Evolutionary conservation across 177 flowering plant species (phyloP), one percentile per base, ranked within the genome.

Genomic region (Telopea speciosissima): DNA sequence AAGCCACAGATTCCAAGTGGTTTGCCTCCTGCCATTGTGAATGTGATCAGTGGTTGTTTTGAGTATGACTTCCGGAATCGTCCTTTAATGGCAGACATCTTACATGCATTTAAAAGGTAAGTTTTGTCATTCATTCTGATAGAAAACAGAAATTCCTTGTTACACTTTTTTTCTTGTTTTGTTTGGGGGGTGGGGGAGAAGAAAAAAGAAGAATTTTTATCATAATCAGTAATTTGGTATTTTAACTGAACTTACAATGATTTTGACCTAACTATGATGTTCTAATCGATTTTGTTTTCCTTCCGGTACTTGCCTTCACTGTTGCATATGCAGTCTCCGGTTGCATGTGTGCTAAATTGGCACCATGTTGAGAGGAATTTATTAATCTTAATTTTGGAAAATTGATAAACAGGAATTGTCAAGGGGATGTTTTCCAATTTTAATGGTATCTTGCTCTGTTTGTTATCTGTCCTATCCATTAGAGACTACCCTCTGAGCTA

Each of bases 1-100:
- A 94, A 84, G 69, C 92, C 92, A 62, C 66, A 21, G 24, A 69
- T 94, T 74, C 97, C 97, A 4, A 61, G 73, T 76, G 96, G 93
- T 61, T 86, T 94, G 70, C 98, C 97, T 77, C 84, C 95, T 72
- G 85, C 78, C 19, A 69, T 92, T 62, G 91, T 89, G 77, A 88
- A 86, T 70, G 82, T 90, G 75, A 77, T 94, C 52, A 77, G 69
- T 73, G 93, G 97, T 70, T 94, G 98, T 83, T 94, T 94, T 83
- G 91, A 88, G 77, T 89, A 90, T 84, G 98, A 94, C 80, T 75
- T 90, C 69, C 80, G 97, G 58, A 86, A 78, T 70, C 91, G 97
- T 17, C 98, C 97, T 70, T 65, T 84, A 49, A 85, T 89, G 74
- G 65, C 73, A 61, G 90, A 92, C 76, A 86, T 92, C 66, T 49